A percentile compares a stretch with the other conserved stretches of the same genome.
phyloP scores from a whole-genome alignment of 2,329 filamentous ascomycete species.

The Pseudocercospora cruenta region DNA sequence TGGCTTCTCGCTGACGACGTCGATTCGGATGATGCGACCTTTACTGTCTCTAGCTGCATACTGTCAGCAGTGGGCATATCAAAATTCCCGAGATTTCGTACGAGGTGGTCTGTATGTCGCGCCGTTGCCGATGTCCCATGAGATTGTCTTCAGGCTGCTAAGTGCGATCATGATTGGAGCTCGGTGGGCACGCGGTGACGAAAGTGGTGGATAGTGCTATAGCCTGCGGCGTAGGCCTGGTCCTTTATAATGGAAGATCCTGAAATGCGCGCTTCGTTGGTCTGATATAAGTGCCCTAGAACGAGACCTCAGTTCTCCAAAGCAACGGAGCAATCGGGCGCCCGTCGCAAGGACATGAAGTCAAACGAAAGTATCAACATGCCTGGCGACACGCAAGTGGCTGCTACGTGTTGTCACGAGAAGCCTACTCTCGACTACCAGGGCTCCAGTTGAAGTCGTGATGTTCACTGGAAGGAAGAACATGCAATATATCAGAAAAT shows the following conservation, averaged over 20 bases:
- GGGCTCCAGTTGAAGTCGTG: not conserved
- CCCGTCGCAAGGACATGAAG: not conserved
- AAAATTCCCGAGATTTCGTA: not conserved
- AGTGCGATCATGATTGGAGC: not conserved
- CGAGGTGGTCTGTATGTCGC: not conserved
- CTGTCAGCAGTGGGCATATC: not conserved
- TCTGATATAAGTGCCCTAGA: not conserved
- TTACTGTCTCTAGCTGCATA: not conserved
- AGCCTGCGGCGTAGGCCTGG: not conserved
- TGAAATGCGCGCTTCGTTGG: not conserved
- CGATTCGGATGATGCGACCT: not conserved
- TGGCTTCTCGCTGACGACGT: not conserved
- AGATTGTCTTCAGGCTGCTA: not conserved
- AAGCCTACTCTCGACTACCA: not conserved
- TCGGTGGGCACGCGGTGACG: not conserved
- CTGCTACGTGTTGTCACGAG: not conserved
- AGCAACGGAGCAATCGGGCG: not conserved
- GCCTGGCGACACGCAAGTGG: not conserved
- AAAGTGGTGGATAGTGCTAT: not conserved
- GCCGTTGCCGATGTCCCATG: not conserved
- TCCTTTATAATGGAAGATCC: not conserved
- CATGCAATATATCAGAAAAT: not conserved
- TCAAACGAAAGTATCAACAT: not conserved
- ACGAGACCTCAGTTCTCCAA: not conserved
- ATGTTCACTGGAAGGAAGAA: not conserved